phyloP scores from a whole-genome alignment of 331 rosid genomes.

The Quercus tomentella region DNA sequence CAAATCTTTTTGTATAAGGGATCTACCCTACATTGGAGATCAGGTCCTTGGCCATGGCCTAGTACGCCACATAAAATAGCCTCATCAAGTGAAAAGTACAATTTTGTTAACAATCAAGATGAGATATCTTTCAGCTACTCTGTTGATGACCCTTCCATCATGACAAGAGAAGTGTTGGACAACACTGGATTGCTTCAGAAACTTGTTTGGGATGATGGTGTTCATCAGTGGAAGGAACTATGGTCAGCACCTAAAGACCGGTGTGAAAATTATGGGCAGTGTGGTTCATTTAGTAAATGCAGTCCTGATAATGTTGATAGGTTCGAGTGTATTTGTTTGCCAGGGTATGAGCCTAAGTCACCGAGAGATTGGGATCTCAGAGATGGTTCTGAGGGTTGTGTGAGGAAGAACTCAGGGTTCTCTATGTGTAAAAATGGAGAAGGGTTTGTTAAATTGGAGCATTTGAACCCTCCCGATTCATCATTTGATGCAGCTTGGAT shows the following conservation, averaged over 20 bases:
- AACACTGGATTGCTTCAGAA: neutral
- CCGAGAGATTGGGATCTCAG: constrained; percentile 28
- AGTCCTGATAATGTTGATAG: too few relatives aligned
- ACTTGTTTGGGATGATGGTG: constrained; percentile 4
- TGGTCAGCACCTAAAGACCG: constrained; percentile 10
- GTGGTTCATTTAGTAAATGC: constrained; percentile 6
- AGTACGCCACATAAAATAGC: too few relatives aligned
- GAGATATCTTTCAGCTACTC: neutral
- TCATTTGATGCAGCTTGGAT: too few relatives aligned
- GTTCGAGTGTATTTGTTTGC: neutral
- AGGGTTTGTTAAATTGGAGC: too few relatives aligned
- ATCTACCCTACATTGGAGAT: neutral
- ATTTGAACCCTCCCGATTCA: too few relatives aligned
- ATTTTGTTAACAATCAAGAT: neutral
- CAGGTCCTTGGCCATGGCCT: neutral
- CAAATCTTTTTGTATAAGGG: constrained; percentile 8
- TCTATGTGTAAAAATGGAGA: too few relatives aligned
- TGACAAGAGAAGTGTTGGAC: neutral
- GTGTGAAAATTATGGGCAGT: constrained; percentile 16
- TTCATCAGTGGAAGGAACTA: neutral
- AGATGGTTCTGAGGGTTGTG: neutral
- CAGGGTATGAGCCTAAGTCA: neutral
- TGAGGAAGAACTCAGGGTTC: too few relatives aligned
- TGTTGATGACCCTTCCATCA: neutral
- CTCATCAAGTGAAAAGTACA: too few relatives aligned